Base-by-base conservation (phyloP, 108 stramenopile species). In the Discostella stelligeroides region DNA sequence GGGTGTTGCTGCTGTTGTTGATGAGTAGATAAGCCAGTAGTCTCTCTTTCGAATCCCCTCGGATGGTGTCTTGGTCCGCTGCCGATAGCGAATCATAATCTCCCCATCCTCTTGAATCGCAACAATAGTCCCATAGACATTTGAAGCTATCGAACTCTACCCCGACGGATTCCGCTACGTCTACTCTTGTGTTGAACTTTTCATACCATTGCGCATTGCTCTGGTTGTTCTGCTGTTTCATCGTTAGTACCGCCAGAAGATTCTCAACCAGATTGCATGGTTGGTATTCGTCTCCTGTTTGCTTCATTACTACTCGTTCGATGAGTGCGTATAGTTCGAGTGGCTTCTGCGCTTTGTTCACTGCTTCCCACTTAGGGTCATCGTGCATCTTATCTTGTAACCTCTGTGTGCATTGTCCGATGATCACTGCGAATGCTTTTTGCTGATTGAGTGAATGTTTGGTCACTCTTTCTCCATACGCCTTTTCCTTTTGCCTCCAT, bases 41-140 rank as follows among this genome's bases (percentile, higher is more conserved):
- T 25, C 55, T 21, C 27, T 56, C 55, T 20, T 56, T 21, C 55
- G 55, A 56, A 25, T 56, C 55, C 2, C 7, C 4, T 4, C 55
- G 5, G 27, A 56, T 56, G 2, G 12, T 56, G 7, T 6, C 25
- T 27, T 56, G 55, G 14, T 56, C 25, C 2, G 7, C 12, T 21
- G 14, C 55, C 3, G 2, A 5, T 6, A 56, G 27, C 2, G 55
- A 11, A 6, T 56, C 25, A 15, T 56, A 56, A 15, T 56, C 55
- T 4, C 27, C 25, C 55, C 55, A 56, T 21, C 55, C 55, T 23
- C 55, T 2, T 4, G 14, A 1, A 11, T 56, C 14, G 9, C 6
- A 11, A 7, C 55, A 56, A 27, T 21, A 56, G 55, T 56, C 55
- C 55, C 55, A 56, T 11, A 56, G 20, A 56, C 55, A 56, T 27